Conservation (phyloP, 106 monocot genomes). For the Phalaenopsis aphrodite region DNA sequence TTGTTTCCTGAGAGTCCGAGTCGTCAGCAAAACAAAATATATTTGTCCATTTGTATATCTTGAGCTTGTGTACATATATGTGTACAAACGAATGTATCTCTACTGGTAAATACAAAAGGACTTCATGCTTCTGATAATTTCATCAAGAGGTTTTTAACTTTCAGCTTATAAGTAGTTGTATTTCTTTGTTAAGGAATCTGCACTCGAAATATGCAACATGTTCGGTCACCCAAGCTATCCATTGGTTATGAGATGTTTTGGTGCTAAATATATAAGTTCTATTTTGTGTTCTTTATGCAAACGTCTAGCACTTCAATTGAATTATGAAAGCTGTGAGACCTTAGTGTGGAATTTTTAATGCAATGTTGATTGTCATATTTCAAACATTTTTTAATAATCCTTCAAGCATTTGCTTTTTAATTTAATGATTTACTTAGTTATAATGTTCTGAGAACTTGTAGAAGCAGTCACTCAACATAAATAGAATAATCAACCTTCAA, state of each 20-base stretch:
- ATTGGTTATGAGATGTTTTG: too few species aligned
- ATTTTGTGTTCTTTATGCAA: too few species aligned
- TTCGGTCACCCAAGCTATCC: too few species aligned
- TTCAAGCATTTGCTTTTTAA: background rate
- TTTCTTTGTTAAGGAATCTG: too few species aligned
- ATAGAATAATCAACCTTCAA: background rate
- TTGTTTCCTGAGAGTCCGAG: too few species aligned
- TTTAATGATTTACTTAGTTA: background rate
- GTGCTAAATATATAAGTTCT: too few species aligned
- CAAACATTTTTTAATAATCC: background rate
- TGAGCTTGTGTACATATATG: too few species aligned
- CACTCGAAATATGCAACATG: too few species aligned
- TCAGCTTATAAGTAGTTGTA: too few species aligned
- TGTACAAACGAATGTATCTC: background rate
- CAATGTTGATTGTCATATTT: background rate
- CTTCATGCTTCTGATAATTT: background rate
- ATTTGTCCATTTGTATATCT: background rate
- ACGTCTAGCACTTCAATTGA: too few species aligned
- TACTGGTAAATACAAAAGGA: background rate
- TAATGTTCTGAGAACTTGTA: background rate
- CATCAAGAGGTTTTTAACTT: background rate
- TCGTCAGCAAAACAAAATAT: background rate
- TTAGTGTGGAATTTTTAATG: background rate
- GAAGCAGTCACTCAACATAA: background rate
- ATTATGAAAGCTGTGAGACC: too few species aligned